Evolutionary conservation across 257 asterid genomes (phyloP).

Genomic region (Asclepias syriaca): DNA sequence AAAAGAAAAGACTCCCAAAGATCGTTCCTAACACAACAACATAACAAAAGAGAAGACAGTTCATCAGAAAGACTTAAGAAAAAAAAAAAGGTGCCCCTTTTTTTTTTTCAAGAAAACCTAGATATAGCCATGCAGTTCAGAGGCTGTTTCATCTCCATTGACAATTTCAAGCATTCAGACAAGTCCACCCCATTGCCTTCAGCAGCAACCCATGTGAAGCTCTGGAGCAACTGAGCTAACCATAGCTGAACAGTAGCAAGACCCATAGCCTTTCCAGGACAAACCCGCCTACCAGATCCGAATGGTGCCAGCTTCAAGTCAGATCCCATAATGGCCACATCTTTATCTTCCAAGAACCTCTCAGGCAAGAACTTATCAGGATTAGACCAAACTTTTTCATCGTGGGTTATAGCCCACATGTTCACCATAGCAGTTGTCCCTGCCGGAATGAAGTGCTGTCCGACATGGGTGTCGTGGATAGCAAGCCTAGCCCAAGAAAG

Average conservation of each 20-base stretch:
- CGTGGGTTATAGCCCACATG: constrained; percentile 86
- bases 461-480: constrained; percentile 49
- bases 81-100: neutral
- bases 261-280: constrained; percentile 63
- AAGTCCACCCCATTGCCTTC: constrained; percentile 37
- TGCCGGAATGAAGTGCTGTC: constrained; percentile 50
- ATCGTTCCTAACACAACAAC: neutral
- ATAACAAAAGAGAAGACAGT: neutral
- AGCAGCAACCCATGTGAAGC: constrained; percentile 45
- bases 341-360: constrained; percentile 37
- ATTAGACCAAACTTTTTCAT: constrained; percentile 48
- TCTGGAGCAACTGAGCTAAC: constrained; percentile 52
- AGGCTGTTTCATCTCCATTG: constrained; percentile 63
- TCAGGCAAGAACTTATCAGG: constrained; percentile 48
- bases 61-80: neutral
- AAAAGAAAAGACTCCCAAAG: neutral
- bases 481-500: constrained; percentile 89
- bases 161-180: constrained; percentile 53
- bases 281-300: constrained; percentile 63
- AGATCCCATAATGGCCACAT: constrained; percentile 56
- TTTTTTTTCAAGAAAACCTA: constrained; percentile 28
- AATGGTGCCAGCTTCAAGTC: constrained; percentile 80
- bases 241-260: constrained; percentile 52
- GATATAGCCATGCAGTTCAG: constrained; percentile 59
- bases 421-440: constrained; percentile 89